Evolutionary conservation across 371 early-diverging fungal species (phyloP).

Genomic region (Rhizopus delemar): DNA sequence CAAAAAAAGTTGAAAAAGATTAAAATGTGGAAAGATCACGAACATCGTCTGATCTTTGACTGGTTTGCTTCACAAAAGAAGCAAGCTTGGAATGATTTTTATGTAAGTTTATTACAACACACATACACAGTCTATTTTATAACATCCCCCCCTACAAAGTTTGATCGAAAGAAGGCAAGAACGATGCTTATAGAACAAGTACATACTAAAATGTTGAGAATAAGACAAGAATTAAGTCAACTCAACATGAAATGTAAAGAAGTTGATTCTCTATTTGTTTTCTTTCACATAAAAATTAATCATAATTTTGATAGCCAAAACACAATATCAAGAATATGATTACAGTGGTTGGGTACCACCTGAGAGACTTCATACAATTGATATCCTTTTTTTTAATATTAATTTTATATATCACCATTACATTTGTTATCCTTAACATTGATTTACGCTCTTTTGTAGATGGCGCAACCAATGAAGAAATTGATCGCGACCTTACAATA

Average conservation of each 20-base stretch:
- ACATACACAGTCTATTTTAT: background rate
- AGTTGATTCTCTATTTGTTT: background rate
- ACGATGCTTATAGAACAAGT: slow-evolving; percentile 19
- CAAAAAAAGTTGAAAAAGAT: slow-evolving; percentile 21
- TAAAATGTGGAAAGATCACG: slow-evolving; percentile 26
- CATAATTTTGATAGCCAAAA: slow-evolving; percentile 10
- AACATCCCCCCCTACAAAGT: slow-evolving; percentile 12
- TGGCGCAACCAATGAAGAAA: slow-evolving; percentile 30
- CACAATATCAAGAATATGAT: slow-evolving; percentile 13
- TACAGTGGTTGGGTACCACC: slow-evolving; percentile 34
- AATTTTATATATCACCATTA: background rate
- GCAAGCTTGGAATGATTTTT: slow-evolving; percentile 34
- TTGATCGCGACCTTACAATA: slow-evolving; percentile 24
- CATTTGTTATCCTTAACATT: slow-evolving; percentile 20
- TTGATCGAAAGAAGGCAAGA: slow-evolving; percentile 22
- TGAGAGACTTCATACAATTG: slow-evolving; percentile 29
- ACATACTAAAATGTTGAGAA: slow-evolving; percentile 21
- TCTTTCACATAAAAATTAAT: slow-evolving; percentile 1
- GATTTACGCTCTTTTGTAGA: slow-evolving; percentile 36
- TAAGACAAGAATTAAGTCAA: slow-evolving; percentile 19
- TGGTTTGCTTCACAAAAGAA: slow-evolving; percentile 36
- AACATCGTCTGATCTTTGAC: slow-evolving; percentile 26
- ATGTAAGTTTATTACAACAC: slow-evolving; percentile 23
- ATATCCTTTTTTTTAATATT: slow-evolving; percentile 31
- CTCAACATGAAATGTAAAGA: slow-evolving; percentile 27